Conservation (phyloP, 768 basidiomycete genomes). For the Amanita phalloides region DNA sequence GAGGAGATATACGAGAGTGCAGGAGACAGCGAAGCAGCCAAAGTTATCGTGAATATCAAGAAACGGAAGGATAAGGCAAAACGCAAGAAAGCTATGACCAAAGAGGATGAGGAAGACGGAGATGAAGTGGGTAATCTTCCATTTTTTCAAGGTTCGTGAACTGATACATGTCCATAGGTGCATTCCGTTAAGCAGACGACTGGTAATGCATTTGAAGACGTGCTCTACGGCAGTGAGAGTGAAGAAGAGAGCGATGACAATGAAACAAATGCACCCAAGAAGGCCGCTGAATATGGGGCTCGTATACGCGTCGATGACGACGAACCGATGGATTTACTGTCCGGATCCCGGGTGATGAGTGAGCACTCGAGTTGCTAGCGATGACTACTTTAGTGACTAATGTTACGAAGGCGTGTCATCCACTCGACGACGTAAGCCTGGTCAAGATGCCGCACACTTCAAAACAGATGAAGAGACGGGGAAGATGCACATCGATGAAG, state of each 20-base stretch:
- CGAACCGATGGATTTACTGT: conserved; percentile 90
- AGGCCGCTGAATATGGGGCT: conserved; percentile 28
- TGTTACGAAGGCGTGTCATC: conserved; percentile 27
- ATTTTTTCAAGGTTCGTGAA: not conserved
- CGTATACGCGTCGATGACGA: conserved; percentile 82
- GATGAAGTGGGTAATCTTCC: conserved; percentile 15
- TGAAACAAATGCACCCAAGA: conserved; percentile 25
- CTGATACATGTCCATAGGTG: conserved; percentile 19
- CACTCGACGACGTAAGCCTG: conserved; percentile 60
- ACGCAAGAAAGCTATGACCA: conserved; percentile 62
- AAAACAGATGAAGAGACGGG: conserved; percentile 79
- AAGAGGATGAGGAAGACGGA: conserved; percentile 44
- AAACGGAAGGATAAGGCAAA: conserved; percentile 93
- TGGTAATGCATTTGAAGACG: conserved; percentile 94
- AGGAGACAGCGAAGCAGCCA: conserved; percentile 71
- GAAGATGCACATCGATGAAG: conserved; percentile 67
- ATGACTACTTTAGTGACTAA: not conserved
- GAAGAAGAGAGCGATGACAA: conserved; percentile 72
- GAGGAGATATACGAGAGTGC: conserved; percentile 70
- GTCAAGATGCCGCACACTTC: conserved; percentile 80
- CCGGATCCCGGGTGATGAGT: conserved; percentile 72
- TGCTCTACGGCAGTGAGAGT: conserved; percentile 93
- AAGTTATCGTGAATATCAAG: conserved; percentile 89
- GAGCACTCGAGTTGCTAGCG: conserved; percentile 16
- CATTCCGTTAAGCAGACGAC: conserved; percentile 38